Evolutionary conservation across 768 basidiomycete species (phyloP), one percentile per base, ranked within the genome.

Genomic region (Cyathus striatus): DNA sequence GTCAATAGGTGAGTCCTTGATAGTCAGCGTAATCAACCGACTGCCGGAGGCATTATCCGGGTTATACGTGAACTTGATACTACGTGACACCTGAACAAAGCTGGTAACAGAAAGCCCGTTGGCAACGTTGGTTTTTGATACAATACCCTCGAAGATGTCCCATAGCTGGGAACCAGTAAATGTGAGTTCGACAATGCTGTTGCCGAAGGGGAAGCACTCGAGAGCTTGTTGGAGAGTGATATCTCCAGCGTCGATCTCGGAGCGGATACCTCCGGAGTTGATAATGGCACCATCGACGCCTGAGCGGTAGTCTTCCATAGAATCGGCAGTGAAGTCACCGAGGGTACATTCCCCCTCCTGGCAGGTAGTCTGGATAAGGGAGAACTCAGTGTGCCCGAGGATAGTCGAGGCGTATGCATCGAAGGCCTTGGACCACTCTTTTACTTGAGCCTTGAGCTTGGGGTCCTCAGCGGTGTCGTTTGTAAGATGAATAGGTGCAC

Each of bases 181-280:
- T 14, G 51, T 43, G 42, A 73, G 56, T 47, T 73, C 67, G 40
- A 61, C 60, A 20, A 72, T 53, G 27, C 59, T 53, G 52, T 71
- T 70, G 9, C 63, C 63, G 50, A 73, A 75, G 17, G 73, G 72
- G 60, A 71, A 70, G 23, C 63, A 57, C 20, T 64, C 65, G 41
- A 72, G 53, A 21, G 66, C 60, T 25, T 66, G 57, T 37, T 62
- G 69, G 39, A 64, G 53, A 7, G 71, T 66, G 47, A 73, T 55
- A 48, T 69, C 59, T 1, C 69, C 70, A 0, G 58, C 56, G 21
- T 66, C 63, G 49, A 73, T 66, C 30, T 62, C 52, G 0, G 63
- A 54, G 17, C 72, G 65, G 47, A 73, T 68, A 12, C 64, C 64
- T 16, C 72, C 72, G 37, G 68, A 60, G 52, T 73, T 75, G 55